Conservation (phyloP, 352 stramenopile genomes). For the Pythium oligandrum region DNA sequence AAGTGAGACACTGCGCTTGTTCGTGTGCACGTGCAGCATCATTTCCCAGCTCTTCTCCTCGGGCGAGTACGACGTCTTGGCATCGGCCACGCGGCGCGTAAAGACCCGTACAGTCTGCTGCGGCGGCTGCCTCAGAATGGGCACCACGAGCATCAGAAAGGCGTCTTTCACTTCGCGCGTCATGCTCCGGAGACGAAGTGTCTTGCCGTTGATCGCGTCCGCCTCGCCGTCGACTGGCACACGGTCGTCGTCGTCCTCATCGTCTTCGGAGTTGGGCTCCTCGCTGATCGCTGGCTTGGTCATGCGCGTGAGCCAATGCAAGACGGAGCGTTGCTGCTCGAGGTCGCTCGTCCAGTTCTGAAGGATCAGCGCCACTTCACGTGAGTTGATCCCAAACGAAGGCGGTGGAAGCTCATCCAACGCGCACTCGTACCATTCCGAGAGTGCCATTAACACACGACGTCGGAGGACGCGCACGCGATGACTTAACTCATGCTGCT, state of each 20-base stretch:
- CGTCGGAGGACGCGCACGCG: constrained; percentile 24
- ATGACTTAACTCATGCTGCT: neutral
- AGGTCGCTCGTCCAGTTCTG: constrained; percentile 52
- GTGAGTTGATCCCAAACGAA: constrained; percentile 48
- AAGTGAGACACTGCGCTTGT: neutral
- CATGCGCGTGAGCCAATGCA: constrained; percentile 46
- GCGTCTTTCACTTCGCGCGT: constrained; percentile 70
- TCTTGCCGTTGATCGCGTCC: constrained; percentile 22
- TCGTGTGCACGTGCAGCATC: constrained; percentile 48
- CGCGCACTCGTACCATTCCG: constrained; percentile 39
- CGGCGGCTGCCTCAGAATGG: constrained; percentile 53
- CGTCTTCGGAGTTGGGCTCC: constrained; percentile 6
- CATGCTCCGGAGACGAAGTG: constrained; percentile 49
- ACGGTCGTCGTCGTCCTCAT: constrained; percentile 10
- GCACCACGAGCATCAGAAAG: constrained; percentile 61
- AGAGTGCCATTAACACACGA: constrained; percentile 29
- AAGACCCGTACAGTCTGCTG: constrained; percentile 51
- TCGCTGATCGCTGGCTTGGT: constrained; percentile 15
- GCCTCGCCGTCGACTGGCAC: constrained; percentile 6
- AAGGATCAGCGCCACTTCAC: constrained; percentile 49
- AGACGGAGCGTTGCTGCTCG: constrained; percentile 28
- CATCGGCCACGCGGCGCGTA: constrained; percentile 24
- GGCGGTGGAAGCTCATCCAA: constrained; percentile 23
- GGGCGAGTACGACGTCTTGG: constrained; percentile 11
- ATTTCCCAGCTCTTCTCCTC: constrained; percentile 43